phyloP scores from a whole-genome alignment of 345 rosid species.

The Dimocarpus longan region DNA sequence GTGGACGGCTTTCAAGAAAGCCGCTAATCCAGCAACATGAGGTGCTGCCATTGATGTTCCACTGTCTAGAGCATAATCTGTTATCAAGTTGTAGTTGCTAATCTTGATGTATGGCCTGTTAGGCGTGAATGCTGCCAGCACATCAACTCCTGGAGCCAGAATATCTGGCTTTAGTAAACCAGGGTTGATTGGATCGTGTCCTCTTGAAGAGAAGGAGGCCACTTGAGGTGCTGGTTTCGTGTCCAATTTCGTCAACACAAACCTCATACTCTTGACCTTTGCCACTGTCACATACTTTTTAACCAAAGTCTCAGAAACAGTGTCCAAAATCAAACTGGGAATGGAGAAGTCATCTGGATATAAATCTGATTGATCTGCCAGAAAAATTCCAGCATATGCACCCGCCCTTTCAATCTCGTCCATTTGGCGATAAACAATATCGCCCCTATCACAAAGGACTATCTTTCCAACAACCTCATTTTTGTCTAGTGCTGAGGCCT shows the following conservation, averaged over 20 bases:
- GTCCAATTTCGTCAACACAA: slow-evolving; percentile 31
- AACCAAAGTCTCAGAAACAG: slow-evolving; percentile 13
- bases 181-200: slow-evolving; percentile 49
- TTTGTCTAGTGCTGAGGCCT: slow-evolving; percentile 16
- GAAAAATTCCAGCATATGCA: slow-evolving; percentile 36
- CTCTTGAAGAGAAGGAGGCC: slow-evolving; percentile 66
- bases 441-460: slow-evolving; percentile 32
- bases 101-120: slow-evolving; percentile 9
- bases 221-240: slow-evolving; percentile 51
- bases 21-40: slow-evolving; percentile 59
- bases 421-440: slow-evolving; percentile 7
- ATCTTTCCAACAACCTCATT: slow-evolving; percentile 34
- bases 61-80: slow-evolving; percentile 34
- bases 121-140: slow-evolving; percentile 38
- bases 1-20: slow-evolving; percentile 48
- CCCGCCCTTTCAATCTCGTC: slow-evolving; percentile 26
- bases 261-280: slow-evolving; percentile 30
- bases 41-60: slow-evolving; percentile 61
- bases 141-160: slow-evolving; percentile 46
- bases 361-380: slow-evolving; percentile 13
- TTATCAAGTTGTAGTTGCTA: slow-evolving; percentile 28
- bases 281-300: slow-evolving; percentile 14
- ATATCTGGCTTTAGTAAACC: slow-evolving; percentile 41
- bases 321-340: slow-evolving; percentile 28
- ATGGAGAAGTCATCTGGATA: slow-evolving; percentile 19